These are phyloP conservation scores for Spergularia bocconei DNA, from an alignment of 148 eudicot species.

Conservation along the genomic window DNA sequence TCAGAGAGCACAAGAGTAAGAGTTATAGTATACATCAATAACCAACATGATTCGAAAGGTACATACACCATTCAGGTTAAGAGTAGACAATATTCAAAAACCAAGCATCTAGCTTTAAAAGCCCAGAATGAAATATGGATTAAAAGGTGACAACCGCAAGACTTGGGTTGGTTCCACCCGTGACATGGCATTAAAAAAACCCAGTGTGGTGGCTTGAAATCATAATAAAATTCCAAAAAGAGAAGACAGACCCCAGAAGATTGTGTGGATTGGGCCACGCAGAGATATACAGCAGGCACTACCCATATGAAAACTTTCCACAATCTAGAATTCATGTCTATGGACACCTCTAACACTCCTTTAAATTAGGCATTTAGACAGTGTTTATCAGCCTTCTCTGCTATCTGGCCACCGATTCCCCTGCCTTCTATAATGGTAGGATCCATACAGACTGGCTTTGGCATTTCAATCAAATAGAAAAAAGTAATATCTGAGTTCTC, in stretches of 20 bases:
- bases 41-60: neutral
- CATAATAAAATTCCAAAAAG: too few relatives aligned
- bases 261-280: too few relatives aligned
- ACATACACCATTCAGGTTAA: neutral
- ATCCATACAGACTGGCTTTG: neutral
- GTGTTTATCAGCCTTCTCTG: neutral
- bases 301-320: neutral
- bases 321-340: neutral
- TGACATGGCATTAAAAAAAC: too few relatives aligned
- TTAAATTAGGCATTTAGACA: neutral
- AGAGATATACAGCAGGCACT: neutral
- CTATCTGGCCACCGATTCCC: neutral
- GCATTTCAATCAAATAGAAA: too few relatives aligned
- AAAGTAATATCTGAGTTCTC: neutral
- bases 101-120: too few relatives aligned
- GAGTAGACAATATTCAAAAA: neutral
- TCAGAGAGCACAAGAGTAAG: slow-evolving; percentile 1
- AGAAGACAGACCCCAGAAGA: too few relatives aligned
- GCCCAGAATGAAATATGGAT: too few relatives aligned
- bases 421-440: neutral
- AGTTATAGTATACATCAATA: too few relatives aligned
- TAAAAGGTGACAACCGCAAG: too few relatives aligned
- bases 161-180: too few relatives aligned
- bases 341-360: neutral
- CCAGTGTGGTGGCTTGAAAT: too few relatives aligned